A percentile compares a stretch with the other conserved stretches of the same genome.
Conservation (phyloP, 2,329 filamentous ascomycete genomes). For the Falciphora oryzae region DNA sequence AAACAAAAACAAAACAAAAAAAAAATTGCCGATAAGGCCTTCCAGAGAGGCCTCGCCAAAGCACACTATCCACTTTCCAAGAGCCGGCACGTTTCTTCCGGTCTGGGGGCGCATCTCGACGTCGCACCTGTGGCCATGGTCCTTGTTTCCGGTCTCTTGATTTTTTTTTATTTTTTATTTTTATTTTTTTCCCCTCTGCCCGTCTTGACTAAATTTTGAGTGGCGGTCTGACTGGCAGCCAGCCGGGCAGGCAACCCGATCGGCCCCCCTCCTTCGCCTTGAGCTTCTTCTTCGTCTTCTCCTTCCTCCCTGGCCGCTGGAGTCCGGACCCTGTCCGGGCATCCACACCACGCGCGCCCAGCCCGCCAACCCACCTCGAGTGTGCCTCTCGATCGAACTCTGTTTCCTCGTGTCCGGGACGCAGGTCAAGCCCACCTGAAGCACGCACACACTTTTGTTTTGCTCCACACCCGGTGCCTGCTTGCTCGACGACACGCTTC, state of each 20-base stretch:
- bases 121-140: not conserved
- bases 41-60: not conserved
- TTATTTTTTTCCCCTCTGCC: not conserved
- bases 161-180: not conserved
- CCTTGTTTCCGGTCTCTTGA: not conserved
- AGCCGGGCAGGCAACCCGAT: not conserved
- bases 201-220: not conserved
- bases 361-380: slow-evolving; percentile 8
- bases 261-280: not conserved
- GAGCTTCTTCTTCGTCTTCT: not conserved
- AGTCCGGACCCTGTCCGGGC: too few relatives aligned
- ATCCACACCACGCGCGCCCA: slow-evolving; percentile 1
- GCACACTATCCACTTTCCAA: not conserved
- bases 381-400: slow-evolving; percentile 5
- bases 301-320: too few relatives aligned
- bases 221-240: not conserved
- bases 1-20: not conserved
- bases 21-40: not conserved
- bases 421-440: not conserved
- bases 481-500: not conserved
- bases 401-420: not conserved
- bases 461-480: too few relatives aligned
- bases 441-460: too few relatives aligned
- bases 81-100: too few relatives aligned
- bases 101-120: too few relatives aligned